These are phyloP conservation scores for Cytospora piceae DNA, from an alignment of 2,329 filamentous ascomycete genomes.

Conservation along the genomic window DNA sequence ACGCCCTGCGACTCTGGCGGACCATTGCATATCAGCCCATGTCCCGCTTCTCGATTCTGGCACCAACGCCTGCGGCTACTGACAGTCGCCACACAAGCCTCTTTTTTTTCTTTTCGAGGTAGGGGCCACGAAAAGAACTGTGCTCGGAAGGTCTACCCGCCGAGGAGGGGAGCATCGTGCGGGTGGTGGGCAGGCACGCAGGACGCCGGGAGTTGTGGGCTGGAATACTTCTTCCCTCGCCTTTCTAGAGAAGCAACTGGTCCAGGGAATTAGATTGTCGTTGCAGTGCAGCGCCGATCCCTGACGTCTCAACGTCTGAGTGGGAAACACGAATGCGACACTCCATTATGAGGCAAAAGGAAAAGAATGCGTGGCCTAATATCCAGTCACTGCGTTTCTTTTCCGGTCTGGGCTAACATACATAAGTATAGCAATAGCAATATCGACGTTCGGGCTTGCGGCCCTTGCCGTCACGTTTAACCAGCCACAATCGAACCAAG, in stretches of 20 bases:
- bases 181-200: neutral
- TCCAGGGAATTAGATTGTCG: slow-evolving; percentile 9
- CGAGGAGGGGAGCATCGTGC: neutral
- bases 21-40: slow-evolving; percentile 12
- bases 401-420: neutral
- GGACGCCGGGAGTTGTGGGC: neutral
- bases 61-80: slow-evolving; percentile 14
- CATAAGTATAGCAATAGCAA: neutral
- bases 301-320: slow-evolving; percentile 1
- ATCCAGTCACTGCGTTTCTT: neutral
- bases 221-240: slow-evolving; percentile 1
- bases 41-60: neutral
- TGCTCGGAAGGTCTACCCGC: slow-evolving; percentile 4
- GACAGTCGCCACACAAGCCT: slow-evolving; percentile 1
- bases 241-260: slow-evolving; percentile 9
- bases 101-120: neutral
- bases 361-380: neutral
- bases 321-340: slow-evolving; percentile 20
- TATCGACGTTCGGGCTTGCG: neutral
- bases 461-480: neutral
- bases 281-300: slow-evolving; percentile 25
- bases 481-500: neutral
- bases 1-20: slow-evolving; percentile 4
- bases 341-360: neutral
- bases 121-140: slow-evolving; percentile 7